Evolutionary conservation across 306 rosid species (phyloP), one percentile per base, ranked within the genome.

Genomic region (Medicago arabica): DNA sequence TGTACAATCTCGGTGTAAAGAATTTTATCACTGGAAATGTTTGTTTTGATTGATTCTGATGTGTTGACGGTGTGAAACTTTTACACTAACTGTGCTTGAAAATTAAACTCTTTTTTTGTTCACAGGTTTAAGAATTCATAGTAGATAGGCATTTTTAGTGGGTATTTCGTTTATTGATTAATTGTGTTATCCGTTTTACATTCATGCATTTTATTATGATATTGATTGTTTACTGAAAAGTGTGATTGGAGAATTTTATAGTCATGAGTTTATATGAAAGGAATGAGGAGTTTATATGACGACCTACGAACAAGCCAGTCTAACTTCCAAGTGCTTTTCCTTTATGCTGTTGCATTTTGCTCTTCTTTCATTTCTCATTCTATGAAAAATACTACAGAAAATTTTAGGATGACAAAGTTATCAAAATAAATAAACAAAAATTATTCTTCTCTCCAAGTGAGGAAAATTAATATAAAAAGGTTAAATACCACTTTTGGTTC

Each of bases 81-180:
- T 34, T 5, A 34, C 7, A 34, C 7, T 34, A 34, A 34, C 38
- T 34, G 6, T 31, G 38, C 38, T 4, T 34, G 38, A 34, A 5
- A 34, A 34, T 34, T 1, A 0, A 34, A 34, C 38, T 34, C 6
- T 11, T 28, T 44, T 63, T 72, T 46, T 63, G n/a, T 14, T 61
- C 14, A 9, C 8, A 28, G 36, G 31, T 67, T 55, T 39, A 21
- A 41, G 54, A 65, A 46, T 59, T 4, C 17, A 21, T 43, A 11
- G 65, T 53, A 60, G 28, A 60, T 60, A 50, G 41, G 19, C 36
- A 17, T 39, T 66, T 2, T 54, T 18, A 50, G 50, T 58, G 72
- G 39, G 17, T 9, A 80, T 76, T 76, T 34, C 18, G 28, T 54
- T 47, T 51, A 55, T 36, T 39, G 59, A n/a, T 18, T 61, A 9